Evolutionary conservation across 2,329 filamentous ascomycete species (phyloP), one percentile per base, ranked within the genome.

Genomic region (Stemphylium vesicarium): DNA sequence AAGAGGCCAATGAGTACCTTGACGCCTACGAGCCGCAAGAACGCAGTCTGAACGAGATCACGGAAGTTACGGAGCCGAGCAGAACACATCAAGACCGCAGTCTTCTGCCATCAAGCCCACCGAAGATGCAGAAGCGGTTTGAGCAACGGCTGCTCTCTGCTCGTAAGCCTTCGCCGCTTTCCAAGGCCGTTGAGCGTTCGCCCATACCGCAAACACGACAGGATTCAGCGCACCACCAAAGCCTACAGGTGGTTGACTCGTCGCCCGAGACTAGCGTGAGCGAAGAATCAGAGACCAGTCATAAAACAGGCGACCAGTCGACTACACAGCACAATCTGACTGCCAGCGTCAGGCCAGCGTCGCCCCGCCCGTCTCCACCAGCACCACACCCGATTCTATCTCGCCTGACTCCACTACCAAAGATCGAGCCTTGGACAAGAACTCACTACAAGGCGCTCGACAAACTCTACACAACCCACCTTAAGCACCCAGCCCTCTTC

Each of bases 381-480:
- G 54, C 61, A n/a, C 57, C 54, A 2, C 72, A 74, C 33, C 74
- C 73, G 0, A 59, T 69, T 5, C 60, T 66, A 8, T 39, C 59
- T 12, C 63, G 66, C 37, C 63, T 70, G 44, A 44, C 60, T 4
- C 60, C 63, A 7, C 63, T 78, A 0, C 75, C 75, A 7, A 69
- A 67, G 24, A 36, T 72, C 15, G 68, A 75, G 38, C 75, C 75
- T 4, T 78, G 75, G 73, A 77, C 75, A 31, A 72, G 72, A 35
- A 75, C 75, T 0, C 75, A 78, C 56, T 78, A 75, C 63, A 72
- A 72, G 22, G 65, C 65, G 4, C 69, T 78, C 32, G 74, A 77
- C 56, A 57, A 59, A 12, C 66, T 78, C 7, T 76, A 71, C 59
- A 56, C 68, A 20, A 59, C 64, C 15, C 69, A 73, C 57, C 68